These are phyloP conservation scores for Penicillium ucsense DNA, from an alignment of 495 filamentous ascomycete species.

Conservation along the genomic window DNA sequence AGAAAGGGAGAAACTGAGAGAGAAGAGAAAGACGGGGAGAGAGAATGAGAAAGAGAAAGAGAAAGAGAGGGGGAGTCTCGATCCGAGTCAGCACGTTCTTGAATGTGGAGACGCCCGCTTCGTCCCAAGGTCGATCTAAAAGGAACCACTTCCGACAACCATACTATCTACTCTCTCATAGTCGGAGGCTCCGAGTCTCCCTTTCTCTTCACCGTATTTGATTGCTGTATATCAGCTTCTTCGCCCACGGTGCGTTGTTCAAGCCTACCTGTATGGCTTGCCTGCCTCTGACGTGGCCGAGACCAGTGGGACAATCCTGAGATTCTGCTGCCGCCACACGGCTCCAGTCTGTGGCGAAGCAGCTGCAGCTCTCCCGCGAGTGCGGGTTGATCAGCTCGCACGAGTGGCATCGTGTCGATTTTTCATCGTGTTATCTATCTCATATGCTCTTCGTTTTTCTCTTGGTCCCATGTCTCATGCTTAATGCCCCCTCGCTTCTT, in stretches of 20 bases:
- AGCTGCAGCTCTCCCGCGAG: constrained; percentile 19
- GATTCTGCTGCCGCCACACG: constrained; percentile 12
- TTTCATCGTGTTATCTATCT: constrained; percentile 17
- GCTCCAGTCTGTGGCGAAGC: constrained; percentile 36
- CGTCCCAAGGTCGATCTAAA: too few relatives aligned
- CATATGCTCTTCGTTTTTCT: constrained; percentile 5
- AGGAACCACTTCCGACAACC: too few relatives aligned
- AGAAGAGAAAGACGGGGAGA: too few relatives aligned
- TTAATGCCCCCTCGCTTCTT: constrained; percentile 3
- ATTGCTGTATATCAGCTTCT: constrained; percentile 5
- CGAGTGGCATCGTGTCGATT: constrained; percentile 10
- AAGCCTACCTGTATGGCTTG: constrained; percentile 7
- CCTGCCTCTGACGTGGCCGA: constrained; percentile 19
- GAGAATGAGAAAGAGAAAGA: too few relatives aligned
- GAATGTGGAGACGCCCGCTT: too few relatives aligned
- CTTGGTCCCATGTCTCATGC: constrained; percentile 1
- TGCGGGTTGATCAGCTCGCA: constrained; percentile 13
- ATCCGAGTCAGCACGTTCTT: constrained; percentile 8
- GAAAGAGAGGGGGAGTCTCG: too few relatives aligned
- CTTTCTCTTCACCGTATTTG: not conserved
- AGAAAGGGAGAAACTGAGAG: constrained; percentile 7
- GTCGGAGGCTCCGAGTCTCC: too few relatives aligned
- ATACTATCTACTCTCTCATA: constrained; percentile 1
- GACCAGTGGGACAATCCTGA: constrained; percentile 14
- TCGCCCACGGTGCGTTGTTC: constrained; percentile 5